These are phyloP conservation scores for Phaeophleospora eucalypticola DNA, from an alignment of 2,329 filamentous ascomycete genomes.

Conservation along the genomic window DNA sequence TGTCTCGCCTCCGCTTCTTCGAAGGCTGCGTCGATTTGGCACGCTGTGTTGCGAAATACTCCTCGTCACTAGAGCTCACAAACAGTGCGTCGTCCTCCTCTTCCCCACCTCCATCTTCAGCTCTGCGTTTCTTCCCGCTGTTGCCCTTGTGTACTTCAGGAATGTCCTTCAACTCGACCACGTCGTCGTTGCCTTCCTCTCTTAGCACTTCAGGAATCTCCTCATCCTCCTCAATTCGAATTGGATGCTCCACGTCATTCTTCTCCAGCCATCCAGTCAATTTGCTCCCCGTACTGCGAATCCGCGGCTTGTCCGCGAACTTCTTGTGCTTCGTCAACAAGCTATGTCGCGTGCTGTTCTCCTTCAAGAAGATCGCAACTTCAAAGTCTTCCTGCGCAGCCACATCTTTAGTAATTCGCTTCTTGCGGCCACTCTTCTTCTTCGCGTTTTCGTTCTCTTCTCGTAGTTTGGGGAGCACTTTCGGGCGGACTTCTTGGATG, in stretches of 20 bases:
- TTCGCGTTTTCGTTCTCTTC: slow-evolving; percentile 68
- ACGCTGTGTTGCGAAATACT: slow-evolving; percentile 31
- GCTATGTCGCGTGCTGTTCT: slow-evolving; percentile 78
- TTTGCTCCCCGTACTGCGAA: slow-evolving; percentile 45
- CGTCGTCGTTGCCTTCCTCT: slow-evolving; percentile 61
- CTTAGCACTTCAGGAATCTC: slow-evolving; percentile 45
- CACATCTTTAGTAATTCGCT: slow-evolving; percentile 82
- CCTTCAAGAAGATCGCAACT: slow-evolving; percentile 87
- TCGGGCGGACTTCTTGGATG: slow-evolving; percentile 76
- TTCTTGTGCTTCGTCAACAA: slow-evolving; percentile 81
- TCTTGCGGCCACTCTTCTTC: slow-evolving; percentile 62
- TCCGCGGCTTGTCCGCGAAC: slow-evolving; percentile 45
- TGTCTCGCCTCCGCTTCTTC: slow-evolving; percentile 20
- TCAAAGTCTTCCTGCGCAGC: slow-evolving; percentile 88
- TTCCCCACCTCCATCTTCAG: slow-evolving; percentile 17
- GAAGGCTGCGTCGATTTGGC: slow-evolving; percentile 21
- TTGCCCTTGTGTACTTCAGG: slow-evolving; percentile 43
- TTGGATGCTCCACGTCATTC: slow-evolving; percentile 34
- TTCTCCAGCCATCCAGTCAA: slow-evolving; percentile 45
- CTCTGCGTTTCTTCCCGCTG: slow-evolving; percentile 20
- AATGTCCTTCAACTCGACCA: slow-evolving; percentile 52
- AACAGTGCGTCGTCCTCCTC: slow-evolving; percentile 33
- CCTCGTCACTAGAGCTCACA: slow-evolving; percentile 36
- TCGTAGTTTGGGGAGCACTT: slow-evolving; percentile 83
- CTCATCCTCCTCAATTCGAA: slow-evolving; percentile 40